phyloP scores from a whole-genome alignment of 352 stramenopile genomes.

The Phytophthora ramorum region DNA sequence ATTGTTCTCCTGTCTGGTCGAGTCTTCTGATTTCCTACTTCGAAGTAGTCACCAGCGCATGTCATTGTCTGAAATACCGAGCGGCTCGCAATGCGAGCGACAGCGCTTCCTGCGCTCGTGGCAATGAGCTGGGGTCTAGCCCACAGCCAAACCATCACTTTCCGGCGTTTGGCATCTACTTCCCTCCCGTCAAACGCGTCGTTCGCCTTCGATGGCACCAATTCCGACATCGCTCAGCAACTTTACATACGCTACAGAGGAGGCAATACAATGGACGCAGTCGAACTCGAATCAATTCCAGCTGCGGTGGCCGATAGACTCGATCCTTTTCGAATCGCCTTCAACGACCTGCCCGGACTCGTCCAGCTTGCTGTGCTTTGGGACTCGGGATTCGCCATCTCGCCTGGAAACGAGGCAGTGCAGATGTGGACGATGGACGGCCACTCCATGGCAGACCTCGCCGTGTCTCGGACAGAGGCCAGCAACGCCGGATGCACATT shows the following conservation, averaged over 20 bases:
- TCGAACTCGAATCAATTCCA: conserved; percentile 17
- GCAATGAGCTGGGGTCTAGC: no score
- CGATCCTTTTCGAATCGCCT: conserved; percentile 16
- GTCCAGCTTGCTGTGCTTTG: conserved; percentile 47
- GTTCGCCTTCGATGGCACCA: conserved; percentile 41
- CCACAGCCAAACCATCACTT: no score
- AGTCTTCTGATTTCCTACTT: no score
- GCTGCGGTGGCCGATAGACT: conserved; percentile 14
- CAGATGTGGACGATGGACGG: conserved; percentile 29
- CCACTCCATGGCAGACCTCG: conserved; percentile 34
- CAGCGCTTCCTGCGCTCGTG: no score
- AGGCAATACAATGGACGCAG: neutral
- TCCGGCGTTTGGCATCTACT: no score
- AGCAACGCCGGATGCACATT: no score
- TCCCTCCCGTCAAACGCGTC: no score
- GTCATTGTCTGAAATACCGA: no score
- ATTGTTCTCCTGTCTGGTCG: no score
- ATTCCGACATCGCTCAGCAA: conserved; percentile 45
- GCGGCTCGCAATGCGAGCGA: no score
- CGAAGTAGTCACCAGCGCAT: no score
- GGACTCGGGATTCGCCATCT: conserved; percentile 42
- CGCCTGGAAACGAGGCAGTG: conserved; percentile 12
- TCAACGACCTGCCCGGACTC: conserved; percentile 24
- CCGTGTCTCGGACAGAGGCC: conserved; percentile 20
- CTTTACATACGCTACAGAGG: conserved; percentile 32